These are phyloP conservation scores for Pueraria montana DNA, from an alignment of 306 rosid species.

Conservation along the genomic window DNA sequence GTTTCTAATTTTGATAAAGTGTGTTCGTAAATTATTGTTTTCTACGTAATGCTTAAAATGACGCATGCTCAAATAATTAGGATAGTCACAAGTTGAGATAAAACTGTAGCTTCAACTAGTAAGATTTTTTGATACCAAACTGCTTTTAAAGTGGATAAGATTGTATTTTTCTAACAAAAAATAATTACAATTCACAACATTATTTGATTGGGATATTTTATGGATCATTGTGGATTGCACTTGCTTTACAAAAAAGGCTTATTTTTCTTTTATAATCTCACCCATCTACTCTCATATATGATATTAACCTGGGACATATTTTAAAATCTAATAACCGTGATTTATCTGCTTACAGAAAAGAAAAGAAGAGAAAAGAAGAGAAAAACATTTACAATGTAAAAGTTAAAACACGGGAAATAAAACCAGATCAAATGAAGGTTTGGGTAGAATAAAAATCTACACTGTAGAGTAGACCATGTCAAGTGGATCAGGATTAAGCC, in stretches of 20 bases:
- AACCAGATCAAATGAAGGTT: neutral
- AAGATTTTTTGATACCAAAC: neutral
- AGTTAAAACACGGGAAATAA: neutral
- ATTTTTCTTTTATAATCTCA: neutral
- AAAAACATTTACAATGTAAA: too few species aligned
- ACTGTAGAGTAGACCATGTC: neutral
- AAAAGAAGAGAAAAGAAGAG: neutral
- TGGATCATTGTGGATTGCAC: neutral
- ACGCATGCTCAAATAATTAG: neutral
- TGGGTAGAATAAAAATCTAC: neutral
- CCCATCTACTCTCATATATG: neutral
- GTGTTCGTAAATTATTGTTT: neutral
- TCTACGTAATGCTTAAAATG: neutral
- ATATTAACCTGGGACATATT: neutral
- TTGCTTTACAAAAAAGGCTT: neutral
- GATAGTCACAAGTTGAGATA: neutral
- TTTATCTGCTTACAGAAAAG: neutral
- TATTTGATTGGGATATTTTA: neutral
- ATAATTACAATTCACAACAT: neutral
- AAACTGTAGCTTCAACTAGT: constrained; percentile 12
- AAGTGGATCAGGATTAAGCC: neutral
- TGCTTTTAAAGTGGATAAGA: constrained; percentile 33
- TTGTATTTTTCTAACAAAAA: neutral
- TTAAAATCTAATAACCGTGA: neutral
- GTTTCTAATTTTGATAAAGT: neutral